Evolutionary conservation across 2,329 filamentous ascomycete species (phyloP).

Genomic region (Aphanocladium album): DNA sequence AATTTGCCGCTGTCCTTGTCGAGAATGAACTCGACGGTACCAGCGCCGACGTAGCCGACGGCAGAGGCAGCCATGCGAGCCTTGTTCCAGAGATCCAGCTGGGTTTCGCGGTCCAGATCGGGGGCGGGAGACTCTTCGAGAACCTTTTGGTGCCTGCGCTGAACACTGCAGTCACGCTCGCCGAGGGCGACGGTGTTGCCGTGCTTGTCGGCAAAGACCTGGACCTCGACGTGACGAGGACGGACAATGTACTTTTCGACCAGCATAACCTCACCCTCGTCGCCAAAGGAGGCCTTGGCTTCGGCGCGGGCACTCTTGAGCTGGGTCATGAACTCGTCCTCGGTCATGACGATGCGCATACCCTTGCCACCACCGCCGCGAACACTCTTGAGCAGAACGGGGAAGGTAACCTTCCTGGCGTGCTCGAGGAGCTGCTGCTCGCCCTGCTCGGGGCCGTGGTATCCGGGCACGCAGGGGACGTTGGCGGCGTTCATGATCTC

Average conservation of each 20-base stretch:
- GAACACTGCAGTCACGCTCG: constrained; percentile 83
- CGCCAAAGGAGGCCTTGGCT: constrained; percentile 74
- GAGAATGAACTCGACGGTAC: constrained; percentile 86
- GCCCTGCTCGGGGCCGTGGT: constrained; percentile 82
- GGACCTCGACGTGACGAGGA: constrained; percentile 82
- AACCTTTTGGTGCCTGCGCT: constrained; percentile 84
- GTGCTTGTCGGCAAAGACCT: constrained; percentile 79
- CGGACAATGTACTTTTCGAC: constrained; percentile 78
- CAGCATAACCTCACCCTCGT: constrained; percentile 72
- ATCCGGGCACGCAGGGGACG: constrained; percentile 93
- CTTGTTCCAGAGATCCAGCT: constrained; percentile 61
- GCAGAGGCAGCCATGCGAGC: constrained; percentile 63
- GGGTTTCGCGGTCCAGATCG: constrained; percentile 51
- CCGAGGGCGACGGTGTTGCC: constrained; percentile 79
- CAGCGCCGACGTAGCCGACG: constrained; percentile 82
- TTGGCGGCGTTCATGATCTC: constrained; percentile 96
- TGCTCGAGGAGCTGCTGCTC: constrained; percentile 55
- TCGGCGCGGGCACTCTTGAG: constrained; percentile 69
- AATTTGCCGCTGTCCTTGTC: constrained; percentile 78
- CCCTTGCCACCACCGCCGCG: constrained; percentile 81
- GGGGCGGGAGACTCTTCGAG: constrained; percentile 85
- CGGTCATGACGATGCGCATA: constrained; percentile 66
- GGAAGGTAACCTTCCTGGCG: constrained; percentile 65
- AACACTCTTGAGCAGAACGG: constrained; percentile 75
- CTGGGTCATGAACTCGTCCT: constrained; percentile 65